Percentiles rank a stretch among this genome's conserved stretches.
These are phyloP conservation scores for Suhomyces bribrorum DNA, from an alignment of 1,139 yeast genomes.

Conservation along the genomic window DNA sequence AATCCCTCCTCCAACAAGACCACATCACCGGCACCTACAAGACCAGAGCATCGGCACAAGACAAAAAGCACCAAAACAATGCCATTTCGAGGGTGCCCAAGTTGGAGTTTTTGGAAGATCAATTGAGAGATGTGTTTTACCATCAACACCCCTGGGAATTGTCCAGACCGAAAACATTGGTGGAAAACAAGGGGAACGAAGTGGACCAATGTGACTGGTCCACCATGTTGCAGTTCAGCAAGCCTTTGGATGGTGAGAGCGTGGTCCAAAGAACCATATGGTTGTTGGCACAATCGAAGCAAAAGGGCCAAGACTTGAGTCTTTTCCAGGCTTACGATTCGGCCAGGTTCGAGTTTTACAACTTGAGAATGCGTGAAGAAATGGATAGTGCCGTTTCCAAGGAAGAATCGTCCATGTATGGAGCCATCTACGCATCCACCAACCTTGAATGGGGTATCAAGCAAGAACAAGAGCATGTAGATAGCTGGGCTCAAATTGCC, in stretches of 20 bases:
- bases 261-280: conserved; percentile 91
- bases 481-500: conserved; percentile 77
- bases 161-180: conserved; percentile 83
- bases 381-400: conserved; percentile 68
- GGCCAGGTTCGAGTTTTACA: conserved; percentile 86
- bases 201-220: conserved; percentile 69
- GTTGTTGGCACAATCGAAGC: conserved; percentile 49
- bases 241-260: conserved; percentile 85
- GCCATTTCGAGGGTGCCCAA: conserved; percentile 56
- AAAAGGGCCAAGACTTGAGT: conserved; percentile 30
- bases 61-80: conserved; percentile 31
- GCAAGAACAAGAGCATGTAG: conserved; percentile 70
- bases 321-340: conserved; percentile 75
- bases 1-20: conserved; percentile 24
- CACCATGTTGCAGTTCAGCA: conserved; percentile 65
- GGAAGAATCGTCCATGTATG: conserved; percentile 87
- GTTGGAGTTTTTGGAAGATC: conserved; percentile 76
- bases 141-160: conserved; percentile 98
- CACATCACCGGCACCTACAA: conserved; percentile 30
- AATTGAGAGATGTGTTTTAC: conserved; percentile 76
- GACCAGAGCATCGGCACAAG: conserved; percentile 48
- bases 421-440: conserved; percentile 68
- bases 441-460: conserved; percentile 67
- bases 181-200: conserved; percentile 68
- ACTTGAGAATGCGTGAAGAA: conserved; percentile 82